phyloP scores from a whole-genome alignment of 1,284 basidiomycete species.

The Pterula multifida region DNA sequence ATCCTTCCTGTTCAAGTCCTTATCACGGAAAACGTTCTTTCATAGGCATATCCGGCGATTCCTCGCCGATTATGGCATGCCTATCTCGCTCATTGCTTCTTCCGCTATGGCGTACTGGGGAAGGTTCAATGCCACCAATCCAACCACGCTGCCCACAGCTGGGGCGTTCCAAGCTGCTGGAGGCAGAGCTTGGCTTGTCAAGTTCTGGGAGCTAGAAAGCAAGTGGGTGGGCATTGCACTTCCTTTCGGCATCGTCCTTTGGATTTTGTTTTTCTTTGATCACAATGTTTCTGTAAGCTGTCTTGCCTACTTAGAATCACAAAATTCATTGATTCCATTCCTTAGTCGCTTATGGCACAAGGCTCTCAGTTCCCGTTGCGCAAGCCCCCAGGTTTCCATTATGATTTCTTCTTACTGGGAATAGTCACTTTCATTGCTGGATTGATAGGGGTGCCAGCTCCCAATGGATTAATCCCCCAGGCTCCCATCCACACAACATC shows the following conservation, averaged over 20 bases:
- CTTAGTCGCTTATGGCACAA: slow-evolving; percentile 84
- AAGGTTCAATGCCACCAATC: slow-evolving; percentile 51
- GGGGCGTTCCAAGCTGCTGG: slow-evolving; percentile 65
- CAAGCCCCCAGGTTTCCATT: slow-evolving; percentile 92
- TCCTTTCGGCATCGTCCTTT: slow-evolving; percentile 60
- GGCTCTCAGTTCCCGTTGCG: slow-evolving; percentile 82
- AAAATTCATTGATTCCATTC: background rate
- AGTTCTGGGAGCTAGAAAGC: slow-evolving; percentile 82
- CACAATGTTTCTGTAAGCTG: slow-evolving; percentile 71
- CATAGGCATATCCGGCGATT: slow-evolving; percentile 66
- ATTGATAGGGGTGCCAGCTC: slow-evolving; percentile 83
- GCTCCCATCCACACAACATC: slow-evolving; percentile 91
- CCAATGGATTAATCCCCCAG: slow-evolving; percentile 93
- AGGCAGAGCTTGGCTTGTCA: slow-evolving; percentile 75
- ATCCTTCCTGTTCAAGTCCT: slow-evolving; percentile 61
- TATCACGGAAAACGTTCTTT: slow-evolving; percentile 55
- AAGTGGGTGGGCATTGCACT: slow-evolving; percentile 85
- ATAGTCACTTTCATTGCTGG: slow-evolving; percentile 89
- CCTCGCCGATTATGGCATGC: slow-evolving; percentile 83
- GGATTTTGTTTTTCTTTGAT: slow-evolving; percentile 69
- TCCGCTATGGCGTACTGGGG: slow-evolving; percentile 83
- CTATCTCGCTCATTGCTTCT: slow-evolving; percentile 63
- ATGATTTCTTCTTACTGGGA: slow-evolving; percentile 81
- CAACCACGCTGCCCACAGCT: slow-evolving; percentile 57
- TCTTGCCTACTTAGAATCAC: background rate